These are phyloP conservation scores for Candida glucosophila DNA, from an alignment of 1,139 yeast species.

Conservation along the genomic window DNA sequence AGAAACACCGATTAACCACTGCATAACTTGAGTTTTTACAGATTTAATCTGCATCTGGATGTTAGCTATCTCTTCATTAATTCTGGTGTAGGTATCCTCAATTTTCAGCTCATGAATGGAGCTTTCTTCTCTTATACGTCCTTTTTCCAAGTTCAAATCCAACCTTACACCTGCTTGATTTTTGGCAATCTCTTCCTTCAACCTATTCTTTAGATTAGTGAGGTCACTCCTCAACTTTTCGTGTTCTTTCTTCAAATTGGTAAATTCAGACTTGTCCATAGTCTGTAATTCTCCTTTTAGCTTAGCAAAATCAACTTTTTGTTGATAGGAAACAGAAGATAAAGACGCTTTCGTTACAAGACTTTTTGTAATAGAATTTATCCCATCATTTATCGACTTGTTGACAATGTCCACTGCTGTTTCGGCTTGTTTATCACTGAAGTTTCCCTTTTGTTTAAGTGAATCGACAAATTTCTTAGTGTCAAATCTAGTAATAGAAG, in stretches of 20 bases:
- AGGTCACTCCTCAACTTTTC: slow-evolving; percentile 78
- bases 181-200: slow-evolving; percentile 87
- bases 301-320: slow-evolving; percentile 92
- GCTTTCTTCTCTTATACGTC: slow-evolving; percentile 88
- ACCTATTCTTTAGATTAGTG: slow-evolving; percentile 74
- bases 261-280: slow-evolving; percentile 80
- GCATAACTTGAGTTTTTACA: slow-evolving; percentile 93
- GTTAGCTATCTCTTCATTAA: slow-evolving; percentile 91
- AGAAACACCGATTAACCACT: slow-evolving; percentile 96
- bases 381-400: slow-evolving; percentile 75
- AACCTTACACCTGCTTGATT: slow-evolving; percentile 85
- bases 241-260: slow-evolving; percentile 75
- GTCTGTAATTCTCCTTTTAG: slow-evolving; percentile 84
- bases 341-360: slow-evolving; percentile 76
- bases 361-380: slow-evolving; percentile 63
- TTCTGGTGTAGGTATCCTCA: slow-evolving; percentile 89
- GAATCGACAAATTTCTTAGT: slow-evolving; percentile 69
- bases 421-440: slow-evolving; percentile 69
- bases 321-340: slow-evolving; percentile 83
- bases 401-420: slow-evolving; percentile 71
- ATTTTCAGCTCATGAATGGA: slow-evolving; percentile 88
- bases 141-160: slow-evolving; percentile 88
- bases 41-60: slow-evolving; percentile 92
- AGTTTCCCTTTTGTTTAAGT: slow-evolving; percentile 60
- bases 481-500: slow-evolving; percentile 53